Conservation (phyloP, 106 monocot species). For the Iris macrosiphon region DNA sequence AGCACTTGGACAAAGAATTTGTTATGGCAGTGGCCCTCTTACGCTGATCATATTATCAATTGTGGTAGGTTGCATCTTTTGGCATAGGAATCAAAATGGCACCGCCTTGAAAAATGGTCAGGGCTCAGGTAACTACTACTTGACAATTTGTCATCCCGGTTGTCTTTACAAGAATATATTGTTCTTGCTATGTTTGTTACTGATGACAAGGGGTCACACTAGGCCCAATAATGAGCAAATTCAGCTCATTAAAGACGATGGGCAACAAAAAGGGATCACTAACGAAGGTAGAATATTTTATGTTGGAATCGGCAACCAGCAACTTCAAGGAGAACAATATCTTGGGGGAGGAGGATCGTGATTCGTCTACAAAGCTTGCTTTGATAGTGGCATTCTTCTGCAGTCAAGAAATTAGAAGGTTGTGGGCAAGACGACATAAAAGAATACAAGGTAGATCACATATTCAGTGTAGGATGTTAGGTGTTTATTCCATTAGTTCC, state of each 20-base stretch:
- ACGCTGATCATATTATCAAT: neutral
- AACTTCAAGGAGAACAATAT: constrained; percentile 71
- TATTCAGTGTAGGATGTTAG: neutral
- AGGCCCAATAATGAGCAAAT: constrained; percentile 48
- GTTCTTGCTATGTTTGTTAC: neutral
- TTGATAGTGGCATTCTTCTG: constrained; percentile 48
- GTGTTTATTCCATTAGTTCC: too few relatives aligned
- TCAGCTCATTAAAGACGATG: constrained; percentile 53
- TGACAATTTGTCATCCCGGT: too few relatives aligned
- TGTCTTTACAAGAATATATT: neutral
- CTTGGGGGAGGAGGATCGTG: constrained; percentile 67
- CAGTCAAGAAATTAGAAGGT: constrained; percentile 72
- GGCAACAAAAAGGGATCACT: constrained; percentile 34
- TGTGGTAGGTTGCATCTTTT: constrained; percentile 3
- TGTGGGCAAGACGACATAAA: constrained; percentile 43
- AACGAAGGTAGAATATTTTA: constrained; percentile 50
- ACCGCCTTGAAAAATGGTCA: neutral
- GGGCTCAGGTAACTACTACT: constrained; percentile 1
- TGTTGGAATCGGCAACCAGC: constrained; percentile 49
- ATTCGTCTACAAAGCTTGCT: constrained; percentile 64
- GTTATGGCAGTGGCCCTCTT: constrained; percentile 1
- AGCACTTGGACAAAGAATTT: constrained; percentile 6
- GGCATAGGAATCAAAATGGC: constrained; percentile 1
- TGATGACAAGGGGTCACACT: constrained; percentile 20
- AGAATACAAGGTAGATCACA: constrained; percentile 63